A percentile compares a stretch with the other conserved stretches of the same genome.
These are phyloP conservation scores for Fusarium tupiense DNA, from an alignment of 2,329 filamentous ascomycete species.

Conservation along the genomic window DNA sequence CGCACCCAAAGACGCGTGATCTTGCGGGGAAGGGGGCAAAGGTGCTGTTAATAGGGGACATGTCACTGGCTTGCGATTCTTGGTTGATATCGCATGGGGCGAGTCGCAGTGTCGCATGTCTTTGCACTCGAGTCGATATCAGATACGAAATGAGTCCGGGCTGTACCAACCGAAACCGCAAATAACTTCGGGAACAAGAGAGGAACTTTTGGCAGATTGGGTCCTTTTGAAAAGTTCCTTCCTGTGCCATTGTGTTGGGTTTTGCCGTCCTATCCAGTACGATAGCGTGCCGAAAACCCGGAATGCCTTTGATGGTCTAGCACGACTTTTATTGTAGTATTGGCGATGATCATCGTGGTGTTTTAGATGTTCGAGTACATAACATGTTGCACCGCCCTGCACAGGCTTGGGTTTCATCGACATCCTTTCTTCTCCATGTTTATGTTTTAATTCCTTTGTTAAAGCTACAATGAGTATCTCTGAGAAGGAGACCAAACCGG, in stretches of 20 bases:
- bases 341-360: background rate
- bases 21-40: background rate
- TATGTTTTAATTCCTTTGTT: background rate
- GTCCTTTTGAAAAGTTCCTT: slow-evolving; percentile 8
- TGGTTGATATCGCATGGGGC: background rate
- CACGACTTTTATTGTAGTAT: background rate
- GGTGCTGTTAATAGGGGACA: background rate
- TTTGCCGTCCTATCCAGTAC: slow-evolving; percentile 6
- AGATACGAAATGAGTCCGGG: slow-evolving; percentile 11
- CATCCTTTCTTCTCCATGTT: background rate
- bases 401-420: background rate
- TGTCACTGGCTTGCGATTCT: slow-evolving; percentile 15
- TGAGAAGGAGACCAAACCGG: background rate
- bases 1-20: background rate
- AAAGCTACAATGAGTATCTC: background rate
- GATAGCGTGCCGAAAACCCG: slow-evolving; percentile 23
- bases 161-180: background rate
- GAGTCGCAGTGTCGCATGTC: background rate
- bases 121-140: background rate
- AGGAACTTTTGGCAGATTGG: slow-evolving; percentile 18
- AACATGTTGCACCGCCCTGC: background rate
- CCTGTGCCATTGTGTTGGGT: background rate
- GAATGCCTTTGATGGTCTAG: background rate
- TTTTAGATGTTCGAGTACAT: slow-evolving; percentile 4
- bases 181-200: slow-evolving; percentile 10